A percentile compares a stretch with the other conserved stretches of the same genome.
phyloP scores from a whole-genome alignment of 148 eudicot genomes.

The Vaccinium macrocarpon region DNA sequence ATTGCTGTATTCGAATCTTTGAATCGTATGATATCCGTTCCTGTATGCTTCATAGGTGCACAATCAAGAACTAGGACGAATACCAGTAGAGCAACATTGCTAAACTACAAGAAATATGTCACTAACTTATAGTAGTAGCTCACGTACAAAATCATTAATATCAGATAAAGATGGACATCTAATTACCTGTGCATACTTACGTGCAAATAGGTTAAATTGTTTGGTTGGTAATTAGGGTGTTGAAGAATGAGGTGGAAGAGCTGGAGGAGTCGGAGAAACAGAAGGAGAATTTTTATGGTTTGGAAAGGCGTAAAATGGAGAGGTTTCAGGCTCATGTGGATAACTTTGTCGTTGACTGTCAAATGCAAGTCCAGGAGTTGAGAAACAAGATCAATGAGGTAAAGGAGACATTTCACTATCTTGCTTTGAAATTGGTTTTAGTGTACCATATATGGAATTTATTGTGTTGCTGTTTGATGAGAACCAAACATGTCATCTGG shows the following conservation, averaged over 20 bases:
- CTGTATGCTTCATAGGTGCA: not conserved
- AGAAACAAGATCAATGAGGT: conserved; percentile 35
- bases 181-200: not conserved
- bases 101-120: not conserved
- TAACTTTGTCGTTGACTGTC: conserved; percentile 25
- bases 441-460: not conserved
- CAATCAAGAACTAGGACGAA: not conserved
- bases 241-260: conserved; percentile 37
- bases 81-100: not conserved
- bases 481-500: not conserved
- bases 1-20: too few relatives aligned
- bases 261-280: conserved; percentile 36
- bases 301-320: conserved; percentile 28
- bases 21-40: too few relatives aligned
- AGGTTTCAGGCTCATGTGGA: conserved; percentile 28
- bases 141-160: not conserved
- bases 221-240: conserved; percentile 26
- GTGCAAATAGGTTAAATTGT: not conserved
- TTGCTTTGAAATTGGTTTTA: not conserved
- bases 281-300: conserved; percentile 24
- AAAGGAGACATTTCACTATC: not conserved
- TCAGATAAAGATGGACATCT: not conserved
- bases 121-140: not conserved
- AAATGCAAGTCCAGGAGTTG: conserved; percentile 31
- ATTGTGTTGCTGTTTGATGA: not conserved